Base-by-base conservation (phyloP, 805 yeast genomes). In the Starmerella lactis-condensi region DNA sequence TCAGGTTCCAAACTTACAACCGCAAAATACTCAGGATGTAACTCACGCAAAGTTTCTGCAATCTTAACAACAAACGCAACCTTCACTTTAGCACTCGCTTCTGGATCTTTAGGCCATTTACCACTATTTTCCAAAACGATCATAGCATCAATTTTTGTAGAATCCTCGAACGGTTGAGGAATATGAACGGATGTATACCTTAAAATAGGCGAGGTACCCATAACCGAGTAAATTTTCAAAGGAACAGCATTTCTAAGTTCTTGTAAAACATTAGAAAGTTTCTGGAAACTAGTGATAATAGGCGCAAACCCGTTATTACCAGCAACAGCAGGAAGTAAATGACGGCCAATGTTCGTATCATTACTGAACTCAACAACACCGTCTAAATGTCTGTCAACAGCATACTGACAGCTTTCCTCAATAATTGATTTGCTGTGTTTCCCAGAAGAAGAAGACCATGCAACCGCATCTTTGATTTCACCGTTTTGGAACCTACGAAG, bases 31-130 rank as follows among this genome's bases (percentile, higher is more conserved):
- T 54, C 55, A 9, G 72, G 61, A 31, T 68, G 67, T 35, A 60
- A 57, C 6, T 49, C 33, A 5, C 54, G 46, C 14, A 66, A 36
- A 17, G 47, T 49, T 29, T 67, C 66, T 31, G 69, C 65, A 15
- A 83, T 67, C 43, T 75, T 75, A 32, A 89, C 51, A 44, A 85
- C 57, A 43, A 89, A 79, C 6, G 96, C 96, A 20, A 91, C 69
- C 48, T 89, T 89, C 11, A 93, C 75, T 46, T 75, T 73, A 51
- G 89, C 96, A 33, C 82, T 56, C 2, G 94, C 82, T 24, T 62
- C 56, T 5, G 81, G 51, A 50, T 89, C 94, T 52, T 78, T 92
- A 2, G 99, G 99, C 99, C 99, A 89, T 51, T 72, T 71, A n/a
- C 68, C 64, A 2, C 93, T 78, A 3, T 77, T 61, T 56, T 89